Evolutionary conservation across 352 stramenopile species (phyloP), one percentile per base, ranked within the genome.

Genomic region (Phytopythium vexans): DNA sequence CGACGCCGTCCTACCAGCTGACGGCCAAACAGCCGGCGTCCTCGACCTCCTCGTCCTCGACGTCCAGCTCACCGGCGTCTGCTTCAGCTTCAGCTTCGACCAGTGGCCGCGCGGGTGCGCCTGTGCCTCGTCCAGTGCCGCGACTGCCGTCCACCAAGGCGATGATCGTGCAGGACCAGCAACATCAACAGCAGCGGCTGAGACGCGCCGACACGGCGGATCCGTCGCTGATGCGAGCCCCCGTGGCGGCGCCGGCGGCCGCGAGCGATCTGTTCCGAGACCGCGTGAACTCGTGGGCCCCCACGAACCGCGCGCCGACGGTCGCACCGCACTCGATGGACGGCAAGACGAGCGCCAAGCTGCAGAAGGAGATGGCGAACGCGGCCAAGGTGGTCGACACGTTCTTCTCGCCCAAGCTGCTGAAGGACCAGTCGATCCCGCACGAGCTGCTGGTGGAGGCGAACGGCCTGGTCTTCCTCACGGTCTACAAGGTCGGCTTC

Each of bases 341-440:
- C 51, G 55, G 66, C 44, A 75, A 78, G 38, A 68, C 78, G n/a
- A 73, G 58, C 6, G 55, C 62, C 7, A 88, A 92, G 47, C 63
- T 92, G 48, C 70, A 70, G 35, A 72, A 82, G 32, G 74, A 89
- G 60, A 88, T 92, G 57, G 58, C 64, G 41, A 71, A 85, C 34
- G 82, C 77, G 1, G 62, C 77, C 21, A 72, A 74, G 52, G 78
- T 92, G 35, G 77, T 92, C 12, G 75, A 88, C 45, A 83, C 75
- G 42, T 87, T 92, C 55, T 59, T 92, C 45, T 82, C 67, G 4
- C 77, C 82, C 12, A 88, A 86, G 51, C 45, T 92, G 49, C 65
- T 92, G 12, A 86, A 89, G 56, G 82, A 92, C 56, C 82, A 89
- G 64, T 89, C 82, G n/a, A 92, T 92, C 53, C 82, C 82, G 21